Conservation (phyloP, 352 stramenopile species). For the Globisporangium nunn region DNA sequence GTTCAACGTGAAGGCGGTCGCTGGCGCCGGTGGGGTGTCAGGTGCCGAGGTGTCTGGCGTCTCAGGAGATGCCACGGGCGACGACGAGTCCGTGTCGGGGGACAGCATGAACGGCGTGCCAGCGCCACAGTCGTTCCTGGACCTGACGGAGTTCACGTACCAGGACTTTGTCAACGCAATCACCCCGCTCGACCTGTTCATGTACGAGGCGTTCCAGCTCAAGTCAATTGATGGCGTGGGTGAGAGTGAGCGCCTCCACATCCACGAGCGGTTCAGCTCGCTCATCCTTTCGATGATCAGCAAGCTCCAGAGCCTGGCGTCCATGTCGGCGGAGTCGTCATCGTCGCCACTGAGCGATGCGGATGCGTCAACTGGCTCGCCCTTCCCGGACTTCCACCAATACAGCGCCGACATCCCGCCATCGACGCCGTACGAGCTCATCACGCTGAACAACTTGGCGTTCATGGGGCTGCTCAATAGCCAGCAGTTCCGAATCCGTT, state of each 20-base stretch:
- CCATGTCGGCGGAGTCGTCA: conserved; percentile 27
- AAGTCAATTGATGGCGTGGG: conserved; percentile 37
- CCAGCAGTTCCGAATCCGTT: conserved; percentile 33
- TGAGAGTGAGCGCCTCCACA: conserved; percentile 23
- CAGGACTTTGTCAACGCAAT: conserved; percentile 46
- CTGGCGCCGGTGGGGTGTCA: not conserved
- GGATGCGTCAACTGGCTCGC: not conserved
- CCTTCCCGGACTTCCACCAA: conserved; percentile 31
- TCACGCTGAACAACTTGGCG: conserved; percentile 37
- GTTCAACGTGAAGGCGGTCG: conserved; percentile 35
- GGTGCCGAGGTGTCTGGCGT: not conserved
- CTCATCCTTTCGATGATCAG: conserved; percentile 32
- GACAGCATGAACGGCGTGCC: not conserved
- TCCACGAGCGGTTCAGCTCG: conserved; percentile 37
- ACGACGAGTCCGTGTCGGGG: not conserved
- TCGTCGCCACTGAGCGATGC: conserved; percentile 9
- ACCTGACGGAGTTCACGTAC: conserved; percentile 39
- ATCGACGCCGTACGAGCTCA: conserved; percentile 43
- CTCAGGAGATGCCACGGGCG: not conserved
- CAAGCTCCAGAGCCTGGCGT: conserved; percentile 27
- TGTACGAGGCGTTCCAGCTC: conserved; percentile 52
- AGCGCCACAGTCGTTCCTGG: conserved; percentile 10
- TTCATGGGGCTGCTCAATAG: conserved; percentile 48
- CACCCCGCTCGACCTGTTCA: conserved; percentile 40
- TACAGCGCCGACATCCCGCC: conserved; percentile 35